Evolutionary conservation across 2,329 filamentous ascomycete genomes (phyloP).

Genomic region (Ophiostoma montium): DNA sequence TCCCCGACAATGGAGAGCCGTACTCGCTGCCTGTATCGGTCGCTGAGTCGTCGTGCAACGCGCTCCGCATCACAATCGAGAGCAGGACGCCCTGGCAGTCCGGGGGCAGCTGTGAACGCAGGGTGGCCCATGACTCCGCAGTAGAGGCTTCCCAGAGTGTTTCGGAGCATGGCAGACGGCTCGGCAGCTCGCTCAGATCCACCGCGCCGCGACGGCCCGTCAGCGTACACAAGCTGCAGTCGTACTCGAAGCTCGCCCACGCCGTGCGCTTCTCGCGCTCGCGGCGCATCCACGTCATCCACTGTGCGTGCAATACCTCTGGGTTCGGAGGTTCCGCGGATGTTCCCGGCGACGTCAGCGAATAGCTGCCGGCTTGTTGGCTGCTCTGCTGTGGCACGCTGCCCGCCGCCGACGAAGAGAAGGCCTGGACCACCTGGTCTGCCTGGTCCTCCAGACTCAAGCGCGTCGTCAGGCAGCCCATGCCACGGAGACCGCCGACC

Average conservation of each 20-base stretch:
- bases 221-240: conserved; percentile 20
- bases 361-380: not conserved
- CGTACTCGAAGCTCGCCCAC: conserved; percentile 21
- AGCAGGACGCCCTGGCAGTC: conserved; percentile 11
- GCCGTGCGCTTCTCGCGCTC: conserved; percentile 17
- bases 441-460: conserved; percentile 5
- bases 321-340: conserved; percentile 1
- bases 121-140: conserved; percentile 16
- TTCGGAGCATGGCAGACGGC: conserved; percentile 18
- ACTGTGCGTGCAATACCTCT: conserved; percentile 6
- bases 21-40: not conserved
- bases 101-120: conserved; percentile 12
- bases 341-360: not conserved
- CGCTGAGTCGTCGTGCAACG: conserved; percentile 8
- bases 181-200: conserved; percentile 18
- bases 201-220: conserved; percentile 18
- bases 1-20: not conserved
- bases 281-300: conserved; percentile 15
- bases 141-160: conserved; percentile 19
- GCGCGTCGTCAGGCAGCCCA: conserved; percentile 16
- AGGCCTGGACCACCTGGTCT: not conserved
- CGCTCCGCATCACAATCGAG: conserved; percentile 9
- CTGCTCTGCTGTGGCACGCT: not conserved
- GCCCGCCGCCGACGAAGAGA: not conserved
- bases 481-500: conserved; percentile 17